Evolutionary conservation across 768 basidiomycete genomes (phyloP).

Genomic region (Boletus sensibilis): DNA sequence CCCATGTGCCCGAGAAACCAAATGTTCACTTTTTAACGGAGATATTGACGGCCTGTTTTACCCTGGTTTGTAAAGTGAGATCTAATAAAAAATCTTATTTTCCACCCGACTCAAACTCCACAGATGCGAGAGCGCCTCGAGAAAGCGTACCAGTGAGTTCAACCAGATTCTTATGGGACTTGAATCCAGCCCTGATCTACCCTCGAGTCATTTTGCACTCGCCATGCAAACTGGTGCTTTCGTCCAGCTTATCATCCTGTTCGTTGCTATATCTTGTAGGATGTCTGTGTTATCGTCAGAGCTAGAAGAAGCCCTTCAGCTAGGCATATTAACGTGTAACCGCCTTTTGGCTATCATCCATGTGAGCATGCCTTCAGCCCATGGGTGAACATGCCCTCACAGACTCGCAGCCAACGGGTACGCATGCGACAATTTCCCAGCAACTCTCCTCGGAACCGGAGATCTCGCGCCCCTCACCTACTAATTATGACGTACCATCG

Average conservation of each 20-base stretch:
- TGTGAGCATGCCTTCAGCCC: constrained; percentile 26
- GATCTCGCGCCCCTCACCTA: not conserved
- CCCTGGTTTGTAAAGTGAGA: constrained; percentile 49
- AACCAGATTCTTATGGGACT: not conserved
- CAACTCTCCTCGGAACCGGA: not conserved
- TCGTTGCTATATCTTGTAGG: constrained; percentile 62
- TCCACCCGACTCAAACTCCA: constrained; percentile 2
- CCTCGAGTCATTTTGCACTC: constrained; percentile 54
- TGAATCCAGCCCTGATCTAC: not conserved
- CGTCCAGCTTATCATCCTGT: constrained; percentile 59
- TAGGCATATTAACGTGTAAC: constrained; percentile 25
- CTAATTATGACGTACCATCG: not conserved
- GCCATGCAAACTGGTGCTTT: constrained; percentile 75
- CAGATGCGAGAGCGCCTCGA: constrained; percentile 48
- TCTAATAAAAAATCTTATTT: not conserved
- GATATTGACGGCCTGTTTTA: constrained; percentile 36
- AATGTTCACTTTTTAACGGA: constrained; percentile 36
- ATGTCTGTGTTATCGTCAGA: constrained; percentile 47
- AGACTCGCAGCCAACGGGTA: constrained; percentile 17
- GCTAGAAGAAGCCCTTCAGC: constrained; percentile 40
- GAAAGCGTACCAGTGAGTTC: constrained; percentile 54
- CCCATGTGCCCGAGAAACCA: constrained; percentile 46
- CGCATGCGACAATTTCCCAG: not conserved
- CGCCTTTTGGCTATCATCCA: constrained; percentile 31
- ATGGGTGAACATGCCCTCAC: constrained; percentile 1